Evolutionary conservation across 2,329 filamentous ascomycete species (phyloP), one percentile per base, ranked within the genome.

Genomic region (Nakataea oryzae): DNA sequence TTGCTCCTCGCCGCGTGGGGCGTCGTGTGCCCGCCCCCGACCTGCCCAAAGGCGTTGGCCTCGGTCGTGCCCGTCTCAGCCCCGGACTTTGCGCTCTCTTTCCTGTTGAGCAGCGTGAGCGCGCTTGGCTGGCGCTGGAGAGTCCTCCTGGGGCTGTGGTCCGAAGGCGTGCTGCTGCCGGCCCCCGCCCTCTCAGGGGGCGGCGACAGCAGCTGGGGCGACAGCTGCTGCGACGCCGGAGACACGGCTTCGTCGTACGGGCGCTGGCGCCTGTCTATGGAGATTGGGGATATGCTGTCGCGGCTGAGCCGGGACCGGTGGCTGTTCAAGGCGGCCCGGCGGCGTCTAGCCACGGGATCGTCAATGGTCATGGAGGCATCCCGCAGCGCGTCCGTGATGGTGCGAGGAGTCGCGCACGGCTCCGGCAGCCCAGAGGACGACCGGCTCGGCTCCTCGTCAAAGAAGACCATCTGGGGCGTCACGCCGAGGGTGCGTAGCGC

Each of bases 291-390:
- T 12, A 71, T 64, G 41, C 73, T 72, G 59, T 71, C 69, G 12
- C 69, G 70, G 61, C 72, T 74, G 32, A 79, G 70, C 29, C 80
- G 76, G 29, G 78, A 74, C 62, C 74, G 78, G 65, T 83, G 81
- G 14, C 68, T 76, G 64, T 84, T 83, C n/a, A 78, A 69, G 0
- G 80, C 79, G 17, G 79, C 78, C 32, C 79, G 78, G 61, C 78
- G 79, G 66, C 79, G 79, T 70, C 79, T 81, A 2, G 83, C 76
- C 9, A 83, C 74, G 0, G 86, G 78, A 66, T 89, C 86, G 69
- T 93, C 89, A 65, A 95, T 91, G 0, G 89, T 92, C 76, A 91
- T 93, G 1, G 92, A 96, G 8, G 95, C 95, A 73, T 97, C 95
- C 32, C 96, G 79, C 21, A 97, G 79, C 7, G 95, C 95, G 74